Evolutionary conservation across 1,284 basidiomycete species (phyloP), one percentile per base, ranked within the genome.

Genomic region (Quambalaria eucalypti): DNA sequence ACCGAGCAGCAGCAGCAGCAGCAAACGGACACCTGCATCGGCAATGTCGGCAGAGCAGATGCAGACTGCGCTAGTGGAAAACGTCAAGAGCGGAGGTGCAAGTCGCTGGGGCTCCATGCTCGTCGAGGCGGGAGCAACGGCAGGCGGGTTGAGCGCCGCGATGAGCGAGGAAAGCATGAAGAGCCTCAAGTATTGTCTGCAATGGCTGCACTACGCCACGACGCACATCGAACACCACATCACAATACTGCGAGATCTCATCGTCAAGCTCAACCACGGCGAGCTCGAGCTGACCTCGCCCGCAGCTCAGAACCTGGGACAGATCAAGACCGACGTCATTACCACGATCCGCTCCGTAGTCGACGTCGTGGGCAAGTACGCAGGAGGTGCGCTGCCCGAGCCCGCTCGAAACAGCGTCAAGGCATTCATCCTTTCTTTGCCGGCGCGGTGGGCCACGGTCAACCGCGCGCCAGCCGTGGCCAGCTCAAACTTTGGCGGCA

Each of bases 91-190:
- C 14, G 42, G 29, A 50, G 62, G 67, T 86, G 2, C 82, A 81
- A 19, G 83, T 81, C 57, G 87, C 47, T 90, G 88, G 88, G 87
- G 90, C 62, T 82, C 85, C 0, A 82, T 92, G 53, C 78, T 93
- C 33, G 80, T 87, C 19, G 89, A 91, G 76, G 89, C 89, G 1
- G 88, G 89, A n/a, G 73, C 74, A 47, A 74, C 77, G 0, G 76
- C 77, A 2, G 74, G 78, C 36, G 90, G 90, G 0, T 80, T 93
- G 29, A 83, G 88, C 55, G 87, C 87, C 0, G 89, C 89, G 2
- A 80, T 91, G 52, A 90, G 87, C 73, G 87, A 90, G 63, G 90
- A 92, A 76, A 89, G 85, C 70, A 88, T 92, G 86, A 81, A 87
- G 60, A 81, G 85, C 52, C 77, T 93, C 49, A 85, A 86, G 73